Base-by-base conservation (phyloP, 768 basidiomycete genomes). In the Sistotremastrum niveocremeum region DNA sequence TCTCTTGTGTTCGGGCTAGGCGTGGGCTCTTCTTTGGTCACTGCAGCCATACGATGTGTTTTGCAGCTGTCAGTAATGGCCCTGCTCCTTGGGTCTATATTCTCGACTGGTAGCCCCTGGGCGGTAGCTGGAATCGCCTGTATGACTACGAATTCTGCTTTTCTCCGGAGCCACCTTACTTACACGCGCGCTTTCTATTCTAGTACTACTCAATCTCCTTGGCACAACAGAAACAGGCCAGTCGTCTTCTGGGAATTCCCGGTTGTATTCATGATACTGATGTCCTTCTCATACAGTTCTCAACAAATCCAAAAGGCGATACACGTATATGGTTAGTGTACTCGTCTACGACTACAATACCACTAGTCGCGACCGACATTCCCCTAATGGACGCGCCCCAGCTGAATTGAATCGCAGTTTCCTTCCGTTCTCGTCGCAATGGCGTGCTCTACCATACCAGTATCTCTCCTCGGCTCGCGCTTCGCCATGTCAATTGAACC, bases 31-130 rank as follows among this genome's bases (percentile, higher is more conserved):
- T 78, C 79, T 4, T 71, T 93, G 28, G 54, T 84, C 20, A 73
- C 78, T 6, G 76, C 86, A 0, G 79, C 85, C 0, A 46, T 79
- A 38, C 67, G 89, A 59, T 93, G 89, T 58, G 65, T 85, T 12
- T 62, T 82, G 6, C 89, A 93, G 63, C 73, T 93, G 20, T 74
- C 77, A 10, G 60, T 87, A 9, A 81, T 91, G 49, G 83, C 79
- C 0, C 62, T 77, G 28, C 55, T 89, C 6, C 60, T 90, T 20
- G 76, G 83, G 49, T 70, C 69, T 32, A 81, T 91, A 3, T 90
- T 91, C 55, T 77, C 79, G 50, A 74, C 81, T 2, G 68, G 84
- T 37, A 79, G 80, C 52, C 71, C 79, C 1, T 85, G 77, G 77
- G 77, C 72, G 6, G 84, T 91, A 1, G 76, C 72, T 3, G 76